Base-by-base conservation (phyloP, 306 rosid species). In the Ormosia semicastrata region DNA sequence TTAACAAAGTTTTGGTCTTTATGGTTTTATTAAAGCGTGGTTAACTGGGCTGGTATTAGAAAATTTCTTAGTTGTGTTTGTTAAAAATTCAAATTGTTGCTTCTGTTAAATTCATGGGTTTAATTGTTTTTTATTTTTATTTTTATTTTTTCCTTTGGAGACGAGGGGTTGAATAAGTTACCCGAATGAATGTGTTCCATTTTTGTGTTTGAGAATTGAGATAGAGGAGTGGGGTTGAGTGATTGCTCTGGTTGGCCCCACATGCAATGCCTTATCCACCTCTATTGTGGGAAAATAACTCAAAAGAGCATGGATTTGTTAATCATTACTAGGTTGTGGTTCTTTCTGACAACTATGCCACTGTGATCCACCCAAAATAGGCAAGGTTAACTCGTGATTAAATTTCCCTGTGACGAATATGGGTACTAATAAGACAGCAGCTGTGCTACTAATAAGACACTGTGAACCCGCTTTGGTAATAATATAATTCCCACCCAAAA, bases 221-320 rank as follows among this genome's bases (percentile, higher is more conserved):
- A 73, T 62, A 39, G 71, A 65, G 69, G 52, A 34, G 52, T 54
- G 33, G 64, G 71, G 43, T 56, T 83, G 9, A 29, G 10, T 53
- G 44, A 8, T 73, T 37, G 3, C 43, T 39, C 8, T 57, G 54
- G 11, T 32, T 64, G 56, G 43, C 15, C 39, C 70, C 40, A 66
- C 68, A 69, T 75, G 76, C 66, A 70, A 83, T 79, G 72, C 34
- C 50, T 81, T 70, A 24, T 15, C 18, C 15, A 7, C 37, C 6
- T 56, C n/a, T 66, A 39, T 71, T 73, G 29, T 39, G 71, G 36
- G 75, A 9, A 66, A 50, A 44, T 57, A 33, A 44, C 32, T 60
- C 39, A 46, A 75, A 29, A 41, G 59, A 75, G 40, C 18, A 73
- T 62, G 37, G 17, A 37, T 66, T 62, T 71, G 77, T 58, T 77